These are phyloP conservation scores for Aspergillus caelatus DNA, from an alignment of 2,329 filamentous ascomycete species.

Conservation along the genomic window DNA sequence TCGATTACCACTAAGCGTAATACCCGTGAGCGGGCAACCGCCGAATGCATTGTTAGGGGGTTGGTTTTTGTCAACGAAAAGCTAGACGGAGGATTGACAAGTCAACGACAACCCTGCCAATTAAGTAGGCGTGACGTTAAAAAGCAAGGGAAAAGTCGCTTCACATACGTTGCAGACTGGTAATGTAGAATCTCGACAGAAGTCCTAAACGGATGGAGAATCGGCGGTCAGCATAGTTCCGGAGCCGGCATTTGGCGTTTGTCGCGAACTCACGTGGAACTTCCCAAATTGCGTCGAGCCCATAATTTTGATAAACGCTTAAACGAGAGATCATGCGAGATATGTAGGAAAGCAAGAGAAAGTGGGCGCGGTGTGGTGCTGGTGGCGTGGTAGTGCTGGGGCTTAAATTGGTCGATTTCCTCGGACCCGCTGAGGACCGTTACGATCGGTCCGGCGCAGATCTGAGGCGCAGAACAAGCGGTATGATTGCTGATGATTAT, in stretches of 20 bases:
- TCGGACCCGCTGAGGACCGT: conserved; percentile 28
- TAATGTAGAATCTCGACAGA: conserved; percentile 81
- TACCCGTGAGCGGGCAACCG: conserved; percentile 76
- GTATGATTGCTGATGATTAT: conserved; percentile 1
- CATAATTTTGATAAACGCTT: conserved; percentile 38
- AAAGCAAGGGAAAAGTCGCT: conserved; percentile 7
- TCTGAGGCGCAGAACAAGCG: conserved; percentile 14
- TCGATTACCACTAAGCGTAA: conserved; percentile 66
- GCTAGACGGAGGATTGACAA: conserved; percentile 46
- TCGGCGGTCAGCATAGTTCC: conserved; percentile 23
- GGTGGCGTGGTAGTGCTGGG: conserved; percentile 12
- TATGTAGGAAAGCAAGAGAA: conserved; percentile 2
- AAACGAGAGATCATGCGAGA: conserved; percentile 19
- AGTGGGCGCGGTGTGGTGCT: conserved; percentile 7
- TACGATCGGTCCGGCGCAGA: conserved; percentile 29
- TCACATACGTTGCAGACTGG: conserved; percentile 80
- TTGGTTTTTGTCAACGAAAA: conserved; percentile 65
- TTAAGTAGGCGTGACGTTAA: conserved; percentile 1
- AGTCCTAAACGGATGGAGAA: conserved; percentile 58
- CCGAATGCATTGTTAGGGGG: conserved; percentile 62
- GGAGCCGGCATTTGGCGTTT: background rate
- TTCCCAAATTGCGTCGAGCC: conserved; percentile 61
- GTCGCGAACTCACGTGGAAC: conserved; percentile 53
- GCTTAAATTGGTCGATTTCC: conserved; percentile 20
- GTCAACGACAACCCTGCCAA: conserved; percentile 19